A percentile compares a stretch with the other conserved stretches of the same genome.
These are phyloP conservation scores for Colletotrichum tamarilloi DNA, from an alignment of 2,329 filamentous ascomycete species.

Conservation along the genomic window DNA sequence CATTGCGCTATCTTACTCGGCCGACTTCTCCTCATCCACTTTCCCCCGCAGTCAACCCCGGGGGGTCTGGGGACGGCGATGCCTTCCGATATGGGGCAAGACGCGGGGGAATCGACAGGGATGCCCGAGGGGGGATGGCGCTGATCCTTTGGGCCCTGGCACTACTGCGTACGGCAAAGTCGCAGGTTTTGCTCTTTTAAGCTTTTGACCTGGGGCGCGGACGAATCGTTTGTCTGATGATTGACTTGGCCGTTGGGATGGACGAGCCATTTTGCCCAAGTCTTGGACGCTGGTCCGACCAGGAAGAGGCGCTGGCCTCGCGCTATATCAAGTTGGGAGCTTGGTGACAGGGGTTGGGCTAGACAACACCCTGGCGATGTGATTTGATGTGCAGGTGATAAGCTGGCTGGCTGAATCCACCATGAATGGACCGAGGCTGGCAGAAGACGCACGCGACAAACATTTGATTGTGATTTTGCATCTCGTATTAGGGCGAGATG, in stretches of 20 bases:
- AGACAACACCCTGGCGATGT: constrained; percentile 10
- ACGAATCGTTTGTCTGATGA: constrained; percentile 20
- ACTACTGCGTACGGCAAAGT: constrained; percentile 16
- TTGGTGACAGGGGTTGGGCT: not conserved
- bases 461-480: constrained; percentile 10
- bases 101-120: constrained; percentile 31
- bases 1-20: not conserved
- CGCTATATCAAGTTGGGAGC: not conserved
- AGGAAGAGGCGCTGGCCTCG: not conserved
- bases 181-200: constrained; percentile 10
- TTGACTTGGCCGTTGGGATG: not conserved
- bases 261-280: not conserved
- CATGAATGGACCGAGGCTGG: constrained; percentile 14
- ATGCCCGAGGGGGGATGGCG: not conserved
- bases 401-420: not conserved
- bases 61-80: constrained; percentile 13
- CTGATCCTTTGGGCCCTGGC: constrained; percentile 24
- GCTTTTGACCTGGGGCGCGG: constrained; percentile 12
- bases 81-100: constrained; percentile 31
- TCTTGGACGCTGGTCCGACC: not conserved
- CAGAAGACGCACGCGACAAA: not conserved
- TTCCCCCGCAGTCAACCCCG: constrained; percentile 26
- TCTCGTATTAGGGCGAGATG: constrained; percentile 4
- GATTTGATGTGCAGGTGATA: constrained; percentile 26
- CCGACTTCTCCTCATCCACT: constrained; percentile 3